Evolutionary conservation across 805 yeast genomes (phyloP), one percentile per base, ranked within the genome.

Genomic region (Pichia deserticola): DNA sequence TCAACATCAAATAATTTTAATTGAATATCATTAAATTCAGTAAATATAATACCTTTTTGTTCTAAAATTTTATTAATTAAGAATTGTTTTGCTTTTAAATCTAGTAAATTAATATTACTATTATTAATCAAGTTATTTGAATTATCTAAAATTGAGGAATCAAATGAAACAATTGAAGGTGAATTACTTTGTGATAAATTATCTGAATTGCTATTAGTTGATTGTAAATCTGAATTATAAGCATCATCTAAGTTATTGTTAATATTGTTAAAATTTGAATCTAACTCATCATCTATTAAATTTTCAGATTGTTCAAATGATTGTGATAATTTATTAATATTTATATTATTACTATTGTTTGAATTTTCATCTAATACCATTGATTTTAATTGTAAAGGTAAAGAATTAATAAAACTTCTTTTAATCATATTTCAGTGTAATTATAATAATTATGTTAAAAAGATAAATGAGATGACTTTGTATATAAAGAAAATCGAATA

Each of bases 1-100:
- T 61, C 65, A 7, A 61, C 65, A 45, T 62, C 66, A 43, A 61
- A 61, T 15, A 60, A 47, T 43, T 56, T 60, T 34, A 62, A 48
- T 43, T 62, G 64, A 25, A 60, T 57, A n/a, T 57, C 61, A 38
- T 53, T 52, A 33, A 50, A 52, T 44, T 62, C 61, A 1, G 65
- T 59, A 42, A 58, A 61, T 10, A 61, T 53, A 10, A 62, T 54
- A 5, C 66, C 66, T 40, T 59, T 62, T 43, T 57, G 61, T 32
- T 54, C 54, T 4, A 44, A 27, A 20, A 62, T 47, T 36, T 51
- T 57, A 7, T 51, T 49, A 20, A 56, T 39, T 2, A 58, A 36
- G 15, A 46, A 47, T 6, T 47, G 52, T 36, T 49, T 44, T 10
- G 53, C 54, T 13, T 42, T 45, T 8, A 27, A 7, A 49, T 49